A percentile compares a stretch with the other conserved stretches of the same genome.
phyloP scores from a whole-genome alignment of 805 yeast species.

The Starmerella vaccinii region DNA sequence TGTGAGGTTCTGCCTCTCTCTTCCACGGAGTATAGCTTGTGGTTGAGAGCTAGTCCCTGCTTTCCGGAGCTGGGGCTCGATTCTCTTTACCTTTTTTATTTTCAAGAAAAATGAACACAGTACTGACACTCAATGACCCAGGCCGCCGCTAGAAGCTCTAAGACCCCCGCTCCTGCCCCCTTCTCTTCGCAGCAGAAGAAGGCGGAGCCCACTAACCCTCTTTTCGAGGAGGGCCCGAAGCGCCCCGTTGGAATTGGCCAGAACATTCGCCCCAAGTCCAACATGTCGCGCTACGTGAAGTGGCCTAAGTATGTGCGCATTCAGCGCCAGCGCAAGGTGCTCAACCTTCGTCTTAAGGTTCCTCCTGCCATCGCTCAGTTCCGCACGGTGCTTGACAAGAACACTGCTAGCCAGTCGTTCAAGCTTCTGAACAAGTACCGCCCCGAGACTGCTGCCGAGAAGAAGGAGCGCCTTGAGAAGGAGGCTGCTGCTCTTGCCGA shows the following conservation, averaged over 20 bases:
- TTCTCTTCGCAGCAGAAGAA: constrained; percentile 34
- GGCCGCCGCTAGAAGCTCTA: constrained; percentile 61
- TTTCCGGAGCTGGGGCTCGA: constrained; percentile 8
- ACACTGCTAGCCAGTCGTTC: constrained; percentile 95
- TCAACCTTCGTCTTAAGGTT: constrained; percentile 92
- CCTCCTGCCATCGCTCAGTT: constrained; percentile 98
- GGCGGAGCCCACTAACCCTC: constrained; percentile 53
- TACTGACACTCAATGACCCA: constrained; percentile 30
- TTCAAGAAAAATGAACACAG: constrained; percentile 14
- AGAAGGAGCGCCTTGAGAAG: constrained; percentile 97
- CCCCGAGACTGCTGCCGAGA: constrained; percentile 95
- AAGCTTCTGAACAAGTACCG: constrained; percentile 97
- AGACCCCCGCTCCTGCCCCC: constrained; percentile 86
- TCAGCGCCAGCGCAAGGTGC: constrained; percentile 97
- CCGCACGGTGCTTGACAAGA: constrained; percentile 93
- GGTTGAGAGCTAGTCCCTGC: constrained; percentile 21
- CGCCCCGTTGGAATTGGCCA: constrained; percentile 90
- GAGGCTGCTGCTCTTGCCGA: constrained; percentile 97
- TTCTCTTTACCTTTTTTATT: constrained; percentile 4
- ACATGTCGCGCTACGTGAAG: constrained; percentile 93
- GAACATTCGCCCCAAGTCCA: constrained; percentile 85
- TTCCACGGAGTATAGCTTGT: constrained; percentile 26
- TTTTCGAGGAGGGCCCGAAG: constrained; percentile 81
- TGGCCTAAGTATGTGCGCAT: constrained; percentile 99
- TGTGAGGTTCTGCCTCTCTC: constrained; percentile 24